Conservation (phyloP, 2,329 filamentous ascomycete genomes). For the Colletotrichum neosansevieriae region DNA sequence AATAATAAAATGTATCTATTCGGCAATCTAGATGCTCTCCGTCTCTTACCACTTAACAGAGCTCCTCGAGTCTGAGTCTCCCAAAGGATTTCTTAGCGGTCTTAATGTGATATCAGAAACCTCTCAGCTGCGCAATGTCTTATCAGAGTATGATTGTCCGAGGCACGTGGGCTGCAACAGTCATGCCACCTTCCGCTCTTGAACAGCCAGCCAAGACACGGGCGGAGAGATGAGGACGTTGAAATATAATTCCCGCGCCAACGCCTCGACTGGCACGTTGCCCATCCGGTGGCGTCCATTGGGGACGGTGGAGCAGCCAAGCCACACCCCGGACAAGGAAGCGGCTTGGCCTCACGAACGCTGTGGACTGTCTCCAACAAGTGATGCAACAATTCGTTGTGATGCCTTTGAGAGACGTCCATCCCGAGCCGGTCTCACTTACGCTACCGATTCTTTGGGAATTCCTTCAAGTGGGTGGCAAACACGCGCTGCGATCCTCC, state of each 20-base stretch:
- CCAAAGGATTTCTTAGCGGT: neutral
- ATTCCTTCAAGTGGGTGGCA: constrained; percentile 1
- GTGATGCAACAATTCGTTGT: constrained; percentile 28
- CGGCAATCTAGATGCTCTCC: too few relatives aligned
- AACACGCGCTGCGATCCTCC: neutral
- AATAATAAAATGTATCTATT: too few relatives aligned
- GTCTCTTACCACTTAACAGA: too few relatives aligned
- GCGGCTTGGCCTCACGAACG: constrained; percentile 38
- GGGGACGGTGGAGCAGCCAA: constrained; percentile 29
- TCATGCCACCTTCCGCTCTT: constrained; percentile 34
- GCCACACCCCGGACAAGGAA: constrained; percentile 13
- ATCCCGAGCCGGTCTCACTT: neutral
- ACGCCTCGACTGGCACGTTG: constrained; percentile 31
- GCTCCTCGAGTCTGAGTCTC: too few relatives aligned
- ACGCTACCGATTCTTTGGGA: neutral
- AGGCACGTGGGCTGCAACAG: constrained; percentile 29
- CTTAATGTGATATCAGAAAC: neutral
- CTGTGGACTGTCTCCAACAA: constrained; percentile 11
- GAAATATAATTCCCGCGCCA: constrained; percentile 24
- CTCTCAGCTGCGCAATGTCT: neutral
- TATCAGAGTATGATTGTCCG: constrained; percentile 13
- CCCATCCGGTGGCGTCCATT: constrained; percentile 30
- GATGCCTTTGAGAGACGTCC: neutral
- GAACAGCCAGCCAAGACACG: constrained; percentile 5
- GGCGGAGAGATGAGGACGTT: constrained; percentile 14